Percentiles rank a stretch among this genome's conserved stretches.
Evolutionary conservation across 306 rosid genomes (phyloP).

Genomic region (Corylus avellana): DNA sequence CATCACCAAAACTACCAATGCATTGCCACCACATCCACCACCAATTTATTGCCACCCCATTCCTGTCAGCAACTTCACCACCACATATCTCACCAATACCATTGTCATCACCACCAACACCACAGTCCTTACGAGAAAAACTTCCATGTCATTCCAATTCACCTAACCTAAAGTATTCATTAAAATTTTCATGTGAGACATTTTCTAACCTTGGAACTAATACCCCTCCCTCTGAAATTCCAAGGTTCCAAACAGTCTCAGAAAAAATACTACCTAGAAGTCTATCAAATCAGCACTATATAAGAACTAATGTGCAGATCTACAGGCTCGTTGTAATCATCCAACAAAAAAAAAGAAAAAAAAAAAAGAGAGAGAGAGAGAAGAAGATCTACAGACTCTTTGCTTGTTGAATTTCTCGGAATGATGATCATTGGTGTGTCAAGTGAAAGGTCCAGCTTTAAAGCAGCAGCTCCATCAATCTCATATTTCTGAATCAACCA

Average conservation of each 20-base stretch:
- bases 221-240: constrained; percentile 1
- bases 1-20: neutral
- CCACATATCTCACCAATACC: neutral
- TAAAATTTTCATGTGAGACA: neutral
- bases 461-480: constrained; percentile 91
- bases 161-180: neutral
- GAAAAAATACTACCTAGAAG: constrained; percentile 5
- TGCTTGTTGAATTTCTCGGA: constrained; percentile 86
- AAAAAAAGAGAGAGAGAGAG: no score
- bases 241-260: neutral
- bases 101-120: neutral
- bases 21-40: neutral
- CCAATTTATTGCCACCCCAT: neutral
- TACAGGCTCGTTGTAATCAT: constrained; percentile 66
- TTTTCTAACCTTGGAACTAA: neutral
- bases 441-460: constrained; percentile 92
- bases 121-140: neutral
- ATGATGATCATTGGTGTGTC: constrained; percentile 90
- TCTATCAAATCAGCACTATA: constrained; percentile 1
- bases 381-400: constrained; percentile 62
- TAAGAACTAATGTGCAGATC: constrained; percentile 19
- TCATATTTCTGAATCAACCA: constrained; percentile 95
- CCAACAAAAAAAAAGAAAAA: neutral
- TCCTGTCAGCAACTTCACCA: neutral
- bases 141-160: neutral